A percentile compares a stretch with the other conserved stretches of the same genome.
phyloP scores from a whole-genome alignment of 106 monocot species.

The Dioscorea dumetorum region DNA sequence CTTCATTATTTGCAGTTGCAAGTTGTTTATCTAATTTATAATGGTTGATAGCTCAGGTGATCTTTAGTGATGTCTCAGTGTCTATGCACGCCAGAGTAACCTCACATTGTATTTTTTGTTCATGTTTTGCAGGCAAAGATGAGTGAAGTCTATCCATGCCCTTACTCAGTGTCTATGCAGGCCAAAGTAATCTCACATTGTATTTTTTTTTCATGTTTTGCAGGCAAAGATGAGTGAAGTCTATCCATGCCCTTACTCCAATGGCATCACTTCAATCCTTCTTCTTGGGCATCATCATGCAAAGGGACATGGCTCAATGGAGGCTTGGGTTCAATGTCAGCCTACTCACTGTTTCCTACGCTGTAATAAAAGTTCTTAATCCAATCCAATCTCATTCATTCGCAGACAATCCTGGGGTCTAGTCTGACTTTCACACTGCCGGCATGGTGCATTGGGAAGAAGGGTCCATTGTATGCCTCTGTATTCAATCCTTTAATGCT shows the following conservation, averaged over 20 bases:
- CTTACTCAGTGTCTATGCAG: slow-evolving; percentile 10
- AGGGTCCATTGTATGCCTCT: slow-evolving; percentile 36
- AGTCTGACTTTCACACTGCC: slow-evolving; percentile 8
- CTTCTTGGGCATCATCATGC: slow-evolving; percentile 4
- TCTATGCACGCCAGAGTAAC: neutral
- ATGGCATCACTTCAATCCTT: slow-evolving; percentile 20
- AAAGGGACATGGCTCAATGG: slow-evolving; percentile 19
- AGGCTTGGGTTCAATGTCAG: slow-evolving; percentile 22
- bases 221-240: slow-evolving; percentile 25
- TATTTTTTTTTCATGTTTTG: neutral
- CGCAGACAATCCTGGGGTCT: slow-evolving; percentile 19
- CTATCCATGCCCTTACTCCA: slow-evolving; percentile 33
- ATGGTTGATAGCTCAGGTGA: slow-evolving; percentile 44
- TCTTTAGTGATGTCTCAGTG: neutral
- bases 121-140: slow-evolving; percentile 24
- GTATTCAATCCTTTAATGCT: slow-evolving; percentile 43
- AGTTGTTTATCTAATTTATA: slow-evolving; percentile 24
- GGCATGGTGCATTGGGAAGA: slow-evolving; percentile 32
- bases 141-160: slow-evolving; percentile 23
- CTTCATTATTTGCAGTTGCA: slow-evolving; percentile 13
- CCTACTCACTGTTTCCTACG: slow-evolving; percentile 18
- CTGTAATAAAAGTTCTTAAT: slow-evolving; percentile 11
- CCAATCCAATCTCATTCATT: neutral
- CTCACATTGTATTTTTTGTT: neutral
- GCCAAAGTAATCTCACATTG: neutral